Evolutionary conservation across 1,284 basidiomycete species (phyloP), one percentile per base, ranked within the genome.

Genomic region (Microstroma glucosiphilum): DNA sequence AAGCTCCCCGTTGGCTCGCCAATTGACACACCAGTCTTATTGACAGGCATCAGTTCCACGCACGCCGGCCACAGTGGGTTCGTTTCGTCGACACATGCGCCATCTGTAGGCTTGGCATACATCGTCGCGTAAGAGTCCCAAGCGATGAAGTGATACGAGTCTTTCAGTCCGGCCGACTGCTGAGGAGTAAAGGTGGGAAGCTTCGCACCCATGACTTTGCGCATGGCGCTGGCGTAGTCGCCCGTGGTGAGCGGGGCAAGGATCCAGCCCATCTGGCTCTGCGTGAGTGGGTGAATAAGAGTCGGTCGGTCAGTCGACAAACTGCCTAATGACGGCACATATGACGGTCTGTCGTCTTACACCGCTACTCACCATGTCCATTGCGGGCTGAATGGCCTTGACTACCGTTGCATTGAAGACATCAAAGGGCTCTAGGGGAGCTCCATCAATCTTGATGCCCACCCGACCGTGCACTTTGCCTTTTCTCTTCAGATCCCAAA

Each of bases 391-490:
- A 8, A 37, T 55, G 8, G 61, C 62, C 2, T 40, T 46, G 17
- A 21, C 9, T 40, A 63, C 60, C 6, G 37, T 41, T 21, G 40
- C 13, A 40, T 41, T 60, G 6, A 7, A 21, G 3, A 30, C 13
- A 40, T 64, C 25, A 15, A 58, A 42, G 13, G 63, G 60, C 17
- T 54, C 30, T 19, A 43, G 57, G 8, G 63, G 42, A 21, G 37
- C 21, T 15, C 63, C 63, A 40, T 65, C 63, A 13, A 61, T 37
- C 46, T 65, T 65, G 61, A 65, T 65, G 19, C 57, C 62, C 46
- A 65, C 48, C 40, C 41, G 59, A 19, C 60, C 63, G 23, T 53
- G 25, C 40, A 57, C 61, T 15, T 43, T 37, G 12, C 60, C 60
- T 25, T 48, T 46, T 17, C 56, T 43, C 60, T 64, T 64, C 17